phyloP scores from a whole-genome alignment of 257 asterid species.

The Datura wrightii region DNA sequence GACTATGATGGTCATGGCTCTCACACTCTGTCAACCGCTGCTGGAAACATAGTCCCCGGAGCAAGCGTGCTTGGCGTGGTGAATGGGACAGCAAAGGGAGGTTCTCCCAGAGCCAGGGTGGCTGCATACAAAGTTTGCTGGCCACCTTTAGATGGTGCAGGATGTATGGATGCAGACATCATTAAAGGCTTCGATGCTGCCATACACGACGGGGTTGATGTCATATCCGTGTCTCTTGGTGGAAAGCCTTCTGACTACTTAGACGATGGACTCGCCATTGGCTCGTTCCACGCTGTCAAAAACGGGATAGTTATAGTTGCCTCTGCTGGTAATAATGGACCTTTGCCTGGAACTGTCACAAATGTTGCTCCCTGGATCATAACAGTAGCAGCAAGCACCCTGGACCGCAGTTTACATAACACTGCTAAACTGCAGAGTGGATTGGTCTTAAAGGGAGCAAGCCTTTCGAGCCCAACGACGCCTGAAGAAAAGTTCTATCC shows the following conservation, averaged over 20 bases:
- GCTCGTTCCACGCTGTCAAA: slow-evolving; percentile 63
- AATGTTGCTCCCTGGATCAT: slow-evolving; percentile 77
- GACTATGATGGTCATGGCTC: slow-evolving; percentile 71
- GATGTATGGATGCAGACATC: slow-evolving; percentile 65
- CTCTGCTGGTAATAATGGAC: slow-evolving; percentile 73
- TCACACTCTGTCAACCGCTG: slow-evolving; percentile 88
- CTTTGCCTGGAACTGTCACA: slow-evolving; percentile 38
- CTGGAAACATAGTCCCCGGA: slow-evolving; percentile 68
- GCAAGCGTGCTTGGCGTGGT: slow-evolving; percentile 58
- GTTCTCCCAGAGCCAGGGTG: slow-evolving; percentile 73
- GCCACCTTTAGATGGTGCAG: slow-evolving; percentile 28
- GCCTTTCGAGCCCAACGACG: slow-evolving; percentile 46
- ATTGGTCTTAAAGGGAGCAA: slow-evolving; percentile 42
- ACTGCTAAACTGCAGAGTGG: slow-evolving; percentile 46
- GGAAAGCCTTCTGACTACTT: slow-evolving; percentile 36
- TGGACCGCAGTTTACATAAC: slow-evolving; percentile 49
- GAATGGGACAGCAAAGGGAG: slow-evolving; percentile 80
- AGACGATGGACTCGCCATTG: slow-evolving; percentile 54
- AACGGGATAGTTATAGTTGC: slow-evolving; percentile 56
- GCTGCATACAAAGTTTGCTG: slow-evolving; percentile 77
- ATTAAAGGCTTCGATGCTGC: slow-evolving; percentile 63
- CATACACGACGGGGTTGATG: slow-evolving; percentile 75
- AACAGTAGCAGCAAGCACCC: slow-evolving; percentile 77
- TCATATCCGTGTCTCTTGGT: slow-evolving; percentile 70
- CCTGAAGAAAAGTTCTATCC: slow-evolving; percentile 45